Conservation (phyloP, 108 stramenopile species). For the Craspedostauros australis region DNA sequence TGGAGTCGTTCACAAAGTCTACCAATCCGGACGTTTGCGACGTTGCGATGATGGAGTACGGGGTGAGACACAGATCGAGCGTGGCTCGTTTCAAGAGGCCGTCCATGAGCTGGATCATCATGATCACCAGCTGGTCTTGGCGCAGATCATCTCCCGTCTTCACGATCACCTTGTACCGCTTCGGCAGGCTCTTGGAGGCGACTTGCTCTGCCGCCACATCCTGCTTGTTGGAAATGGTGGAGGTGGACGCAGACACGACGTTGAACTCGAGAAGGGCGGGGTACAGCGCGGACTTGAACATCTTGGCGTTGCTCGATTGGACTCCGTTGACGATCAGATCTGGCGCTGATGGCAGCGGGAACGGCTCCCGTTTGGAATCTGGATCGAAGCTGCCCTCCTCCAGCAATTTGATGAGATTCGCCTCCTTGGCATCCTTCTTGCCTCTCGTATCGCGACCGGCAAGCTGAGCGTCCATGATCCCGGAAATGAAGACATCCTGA, state of each 20-base stretch:
- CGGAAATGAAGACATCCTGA: slow-evolving; percentile 77
- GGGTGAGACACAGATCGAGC: slow-evolving; percentile 83
- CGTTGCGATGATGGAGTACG: slow-evolving; percentile 86
- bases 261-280: slow-evolving; percentile 92
- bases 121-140: slow-evolving; percentile 97
- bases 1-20: slow-evolving; percentile 91
- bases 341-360: slow-evolving; percentile 94
- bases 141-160: slow-evolving; percentile 99
- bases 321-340: slow-evolving; percentile 73
- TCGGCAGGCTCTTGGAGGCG: too few relatives aligned
- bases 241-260: slow-evolving; percentile 20
- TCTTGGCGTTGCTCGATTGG: slow-evolving; percentile 50
- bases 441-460: slow-evolving; percentile 57
- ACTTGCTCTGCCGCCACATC: neutral
- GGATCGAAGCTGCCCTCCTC: slow-evolving; percentile 49
- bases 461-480: slow-evolving; percentile 76
- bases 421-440: slow-evolving; percentile 88
- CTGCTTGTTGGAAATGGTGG: neutral
- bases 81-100: slow-evolving; percentile 89
- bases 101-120: slow-evolving; percentile 98
- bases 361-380: slow-evolving; percentile 36
- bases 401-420: slow-evolving; percentile 59
- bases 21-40: slow-evolving; percentile 88
- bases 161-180: slow-evolving; percentile 86
- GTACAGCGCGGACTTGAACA: slow-evolving; percentile 94